These are phyloP conservation scores for Cryptosporidium andersoni DNA, from an alignment of 169 alveolate genomes.

Conservation along the genomic window DNA sequence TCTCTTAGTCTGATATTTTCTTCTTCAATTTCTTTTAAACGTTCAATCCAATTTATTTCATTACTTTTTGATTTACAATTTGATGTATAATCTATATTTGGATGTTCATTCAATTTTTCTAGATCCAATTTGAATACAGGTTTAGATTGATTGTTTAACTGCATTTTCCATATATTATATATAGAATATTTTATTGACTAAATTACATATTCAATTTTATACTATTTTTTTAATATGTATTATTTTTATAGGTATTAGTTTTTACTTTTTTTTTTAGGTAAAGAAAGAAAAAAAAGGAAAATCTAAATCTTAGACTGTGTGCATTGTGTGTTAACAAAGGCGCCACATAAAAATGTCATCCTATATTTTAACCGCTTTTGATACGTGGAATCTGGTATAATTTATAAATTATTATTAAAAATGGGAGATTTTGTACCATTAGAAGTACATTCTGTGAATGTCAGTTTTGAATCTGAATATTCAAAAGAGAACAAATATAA, in stretches of 20 bases:
- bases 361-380: constrained; percentile 7
- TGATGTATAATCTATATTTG: not conserved
- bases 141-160: not conserved
- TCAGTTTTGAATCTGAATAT: not conserved
- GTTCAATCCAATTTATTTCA: constrained; percentile 3
- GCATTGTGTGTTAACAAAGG: constrained; percentile 56
- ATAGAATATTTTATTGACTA: too few relatives aligned
- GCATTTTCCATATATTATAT: too few relatives aligned
- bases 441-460: constrained; percentile 27
- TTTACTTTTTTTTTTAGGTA: too few relatives aligned
- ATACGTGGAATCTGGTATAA: not conserved
- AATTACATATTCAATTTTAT: too few relatives aligned
- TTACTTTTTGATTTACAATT: not conserved
- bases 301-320: constrained; percentile 29
- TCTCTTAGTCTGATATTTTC: constrained; percentile 59
- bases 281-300: too few relatives aligned
- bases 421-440: constrained; percentile 66
- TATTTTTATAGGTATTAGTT: too few relatives aligned
- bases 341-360: constrained; percentile 46
- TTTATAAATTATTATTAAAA: not conserved
- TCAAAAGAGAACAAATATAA: constrained; percentile 6
- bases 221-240: too few relatives aligned
- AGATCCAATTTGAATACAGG: constrained; percentile 46
- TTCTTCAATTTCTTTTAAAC: constrained; percentile 36
- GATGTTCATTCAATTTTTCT: not conserved